A percentile compares a stretch with the other conserved stretches of the same genome.
Evolutionary conservation across 2,329 filamentous ascomycete genomes (phyloP).

Genomic region (Exophiala sideris): DNA sequence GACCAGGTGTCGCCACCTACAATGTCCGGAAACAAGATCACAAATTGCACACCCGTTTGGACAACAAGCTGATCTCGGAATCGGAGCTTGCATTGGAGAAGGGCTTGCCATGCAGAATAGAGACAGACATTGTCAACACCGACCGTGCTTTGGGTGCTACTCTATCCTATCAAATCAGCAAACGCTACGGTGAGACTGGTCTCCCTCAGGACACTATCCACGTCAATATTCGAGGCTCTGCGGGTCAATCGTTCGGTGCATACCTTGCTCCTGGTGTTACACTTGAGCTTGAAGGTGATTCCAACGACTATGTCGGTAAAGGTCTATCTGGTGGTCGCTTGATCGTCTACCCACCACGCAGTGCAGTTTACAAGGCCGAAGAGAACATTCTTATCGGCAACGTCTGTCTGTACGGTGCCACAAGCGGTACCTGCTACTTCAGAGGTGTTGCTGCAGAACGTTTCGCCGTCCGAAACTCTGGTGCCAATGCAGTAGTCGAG

Average conservation of each 20-base stretch:
- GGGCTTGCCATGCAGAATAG: conserved; percentile 85
- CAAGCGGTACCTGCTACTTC: conserved; percentile 90
- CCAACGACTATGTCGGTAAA: conserved; percentile 97
- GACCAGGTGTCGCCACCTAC: conserved; percentile 91
- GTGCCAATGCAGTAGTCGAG: conserved; percentile 92
- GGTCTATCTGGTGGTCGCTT: conserved; percentile 88
- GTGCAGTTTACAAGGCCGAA: conserved; percentile 90
- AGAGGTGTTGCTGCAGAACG: conserved; percentile 93
- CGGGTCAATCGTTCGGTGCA: conserved; percentile 93
- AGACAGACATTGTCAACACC: conserved; percentile 95
- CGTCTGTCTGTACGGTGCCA: conserved; percentile 92
- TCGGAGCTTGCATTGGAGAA: conserved; percentile 93
- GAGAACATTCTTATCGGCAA: conserved; percentile 94
- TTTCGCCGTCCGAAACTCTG: conserved; percentile 94
- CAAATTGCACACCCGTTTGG: conserved; percentile 83
- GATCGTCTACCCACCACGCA: conserved; percentile 87
- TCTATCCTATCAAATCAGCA: conserved; percentile 92
- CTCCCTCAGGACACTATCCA: conserved; percentile 91
- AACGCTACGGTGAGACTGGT: conserved; percentile 83
- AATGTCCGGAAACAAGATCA: conserved; percentile 98
- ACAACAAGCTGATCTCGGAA: conserved; percentile 96
- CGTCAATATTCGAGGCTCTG: conserved; percentile 92
- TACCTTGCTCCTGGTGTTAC: conserved; percentile 92
- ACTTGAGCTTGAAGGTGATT: conserved; percentile 88
- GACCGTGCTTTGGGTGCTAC: conserved; percentile 92